phyloP scores from a whole-genome alignment of 2,329 filamentous ascomycete species.

The Colletotrichum destructivum region DNA sequence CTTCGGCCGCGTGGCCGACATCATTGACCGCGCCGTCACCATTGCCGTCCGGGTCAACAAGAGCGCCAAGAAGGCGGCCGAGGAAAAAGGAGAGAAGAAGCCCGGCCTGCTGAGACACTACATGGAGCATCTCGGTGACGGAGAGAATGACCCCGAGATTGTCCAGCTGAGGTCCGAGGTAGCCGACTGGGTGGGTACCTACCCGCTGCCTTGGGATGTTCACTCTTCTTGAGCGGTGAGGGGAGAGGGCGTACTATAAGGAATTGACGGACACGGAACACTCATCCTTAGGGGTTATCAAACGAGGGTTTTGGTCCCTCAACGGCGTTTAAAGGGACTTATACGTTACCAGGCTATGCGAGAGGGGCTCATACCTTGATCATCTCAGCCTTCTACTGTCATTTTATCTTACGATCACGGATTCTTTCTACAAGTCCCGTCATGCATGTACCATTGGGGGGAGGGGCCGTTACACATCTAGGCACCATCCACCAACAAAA shows the following conservation, averaged over 20 bases:
- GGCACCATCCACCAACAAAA: background rate
- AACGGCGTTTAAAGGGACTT: slow-evolving; percentile 30
- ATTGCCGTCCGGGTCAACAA: slow-evolving; percentile 85
- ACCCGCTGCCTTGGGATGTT: slow-evolving; percentile 77
- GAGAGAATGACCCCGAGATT: slow-evolving; percentile 79
- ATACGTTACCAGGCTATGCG: slow-evolving; percentile 13
- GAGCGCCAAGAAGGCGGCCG: slow-evolving; percentile 77
- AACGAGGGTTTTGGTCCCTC: slow-evolving; percentile 2
- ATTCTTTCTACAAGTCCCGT: background rate
- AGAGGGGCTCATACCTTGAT: slow-evolving; percentile 6
- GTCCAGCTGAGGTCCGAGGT: slow-evolving; percentile 81
- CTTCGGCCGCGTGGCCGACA: slow-evolving; percentile 88
- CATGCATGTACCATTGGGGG: background rate
- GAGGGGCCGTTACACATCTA: background rate
- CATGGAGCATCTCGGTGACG: slow-evolving; percentile 77
- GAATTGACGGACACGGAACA: slow-evolving; percentile 10
- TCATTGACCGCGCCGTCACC: slow-evolving; percentile 86
- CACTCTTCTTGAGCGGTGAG: slow-evolving; percentile 45
- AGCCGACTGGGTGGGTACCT: slow-evolving; percentile 84
- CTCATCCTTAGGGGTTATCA: background rate
- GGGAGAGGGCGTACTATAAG: background rate
- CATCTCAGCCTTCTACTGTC: background rate
- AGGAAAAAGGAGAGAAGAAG: slow-evolving; percentile 77
- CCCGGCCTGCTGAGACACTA: slow-evolving; percentile 77
- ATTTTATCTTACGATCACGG: slow-evolving; percentile 5